Conservation (phyloP, 441 rosid genomes). For the Arabidopsis hybrid region DNA sequence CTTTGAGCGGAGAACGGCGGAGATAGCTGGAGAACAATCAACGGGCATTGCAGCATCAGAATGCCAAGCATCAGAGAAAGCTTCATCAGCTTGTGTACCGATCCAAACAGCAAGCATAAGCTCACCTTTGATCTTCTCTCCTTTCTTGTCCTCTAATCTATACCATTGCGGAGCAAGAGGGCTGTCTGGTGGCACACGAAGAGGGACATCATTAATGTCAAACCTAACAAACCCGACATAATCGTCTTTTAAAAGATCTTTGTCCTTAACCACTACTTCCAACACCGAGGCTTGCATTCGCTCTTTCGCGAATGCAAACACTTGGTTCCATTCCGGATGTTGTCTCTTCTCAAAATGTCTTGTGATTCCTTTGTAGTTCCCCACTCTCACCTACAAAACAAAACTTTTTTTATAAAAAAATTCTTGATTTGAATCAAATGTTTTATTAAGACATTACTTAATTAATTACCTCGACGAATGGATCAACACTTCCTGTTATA, state of each 20-base stretch:
- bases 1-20: slow-evolving; percentile 78
- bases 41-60: slow-evolving; percentile 91
- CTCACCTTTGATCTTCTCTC: slow-evolving; percentile 93
- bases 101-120: slow-evolving; percentile 98
- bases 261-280: slow-evolving; percentile 88
- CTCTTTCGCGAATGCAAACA: slow-evolving; percentile 93
- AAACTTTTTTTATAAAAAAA: neutral
- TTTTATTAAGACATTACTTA: neutral
- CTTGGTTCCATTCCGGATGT: slow-evolving; percentile 96
- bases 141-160: slow-evolving; percentile 80
- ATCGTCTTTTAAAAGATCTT: slow-evolving; percentile 83
- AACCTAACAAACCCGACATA: slow-evolving; percentile 83
- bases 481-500: slow-evolving; percentile 91
- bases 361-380: slow-evolving; percentile 92
- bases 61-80: slow-evolving; percentile 97
- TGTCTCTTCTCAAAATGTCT: slow-evolving; percentile 85
- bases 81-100: slow-evolving; percentile 97
- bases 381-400: slow-evolving; percentile 62
- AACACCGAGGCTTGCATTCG: slow-evolving; percentile 89
- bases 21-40: slow-evolving; percentile 62
- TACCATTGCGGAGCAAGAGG: slow-evolving; percentile 98
- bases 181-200: slow-evolving; percentile 92
- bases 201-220: slow-evolving; percentile 80
- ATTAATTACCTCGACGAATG: slow-evolving; percentile 74
- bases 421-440: neutral